A percentile compares a stretch with the other conserved stretches of the same genome.
Conservation (phyloP, 805 yeast genomes). For the Monosporozyma servazzii region DNA sequence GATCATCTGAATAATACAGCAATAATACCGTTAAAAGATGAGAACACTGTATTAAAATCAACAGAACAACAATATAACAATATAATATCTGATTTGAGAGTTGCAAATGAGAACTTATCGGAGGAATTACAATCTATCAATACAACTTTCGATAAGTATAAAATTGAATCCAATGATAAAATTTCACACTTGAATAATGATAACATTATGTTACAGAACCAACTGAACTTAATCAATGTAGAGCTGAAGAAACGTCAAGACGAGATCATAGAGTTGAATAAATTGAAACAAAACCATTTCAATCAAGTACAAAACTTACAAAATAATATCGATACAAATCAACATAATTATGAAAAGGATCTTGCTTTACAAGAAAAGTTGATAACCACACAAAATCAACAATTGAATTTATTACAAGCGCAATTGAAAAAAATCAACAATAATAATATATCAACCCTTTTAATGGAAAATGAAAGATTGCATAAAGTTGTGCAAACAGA, state of each 20-base stretch:
- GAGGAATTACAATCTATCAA: not conserved
- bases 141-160: not conserved
- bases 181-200: constrained; percentile 42
- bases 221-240: constrained; percentile 28
- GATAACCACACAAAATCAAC: not conserved
- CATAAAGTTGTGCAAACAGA: not conserved
- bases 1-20: not conserved
- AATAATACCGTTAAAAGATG: not conserved
- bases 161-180: not conserved
- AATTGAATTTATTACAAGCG: not conserved
- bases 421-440: not conserved
- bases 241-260: not conserved
- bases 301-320: not conserved
- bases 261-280: not conserved
- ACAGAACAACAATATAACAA: not conserved
- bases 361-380: not conserved
- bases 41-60: not conserved
- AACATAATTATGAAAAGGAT: not conserved
- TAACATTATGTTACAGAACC: constrained; percentile 51
- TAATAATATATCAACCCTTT: not conserved
- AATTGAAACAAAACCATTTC: not conserved
- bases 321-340: not conserved
- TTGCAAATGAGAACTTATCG: not conserved
- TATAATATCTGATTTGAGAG: not conserved
- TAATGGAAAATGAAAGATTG: not conserved